Base-by-base conservation (phyloP, 768 basidiomycete genomes). In the Scleroderma bovista region DNA sequence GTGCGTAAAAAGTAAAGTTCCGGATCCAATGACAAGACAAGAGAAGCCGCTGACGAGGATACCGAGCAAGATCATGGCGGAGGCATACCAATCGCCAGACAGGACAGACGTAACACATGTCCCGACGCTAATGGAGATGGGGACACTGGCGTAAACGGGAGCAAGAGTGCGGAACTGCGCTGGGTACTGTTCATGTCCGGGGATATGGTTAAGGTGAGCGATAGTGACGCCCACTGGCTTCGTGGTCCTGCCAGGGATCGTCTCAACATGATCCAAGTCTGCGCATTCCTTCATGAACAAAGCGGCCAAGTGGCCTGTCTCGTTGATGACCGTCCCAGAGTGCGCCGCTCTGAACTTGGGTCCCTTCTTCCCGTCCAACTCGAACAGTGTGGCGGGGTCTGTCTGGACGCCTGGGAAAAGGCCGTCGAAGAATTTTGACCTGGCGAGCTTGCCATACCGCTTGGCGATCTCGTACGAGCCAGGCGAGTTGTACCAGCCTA, bases 401-500 rank as follows among this genome's bases (percentile, higher is more conserved):
- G 51, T 51, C 22, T 57, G 51, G 24, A 56, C 52, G 17, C 66
- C 66, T 7, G 61, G 60, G 38, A 53, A 61, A 3, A 60, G 50
- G 13, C 62, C 66, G 29, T 59, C 57, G 60, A 65, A 62, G 39
- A 67, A 54, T 22, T 51, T 55, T 3, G 53, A 58, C 33, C 48
- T 52, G 6, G 66, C 65, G 9, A 67, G 57, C 33, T 50, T 57
- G 3, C 65, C 61, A 23, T 65, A 68, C 4, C 55, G 56, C 50
- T 59, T 68, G 26, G 65, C 67, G 22, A 68, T 51, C 37, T 49
- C 51, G 32, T 66, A 68, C 16, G 65, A 62, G 26, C 66, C 66
- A 19, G 66, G 66, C 3, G 65, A 65, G 40, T 68, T 68, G 46
- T 68, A 68, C 63, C 63, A 68, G n/a, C 66, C 67, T 44, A 64